Base-by-base conservation (phyloP, 441 rosid genomes). In the Erodium texanum region DNA sequence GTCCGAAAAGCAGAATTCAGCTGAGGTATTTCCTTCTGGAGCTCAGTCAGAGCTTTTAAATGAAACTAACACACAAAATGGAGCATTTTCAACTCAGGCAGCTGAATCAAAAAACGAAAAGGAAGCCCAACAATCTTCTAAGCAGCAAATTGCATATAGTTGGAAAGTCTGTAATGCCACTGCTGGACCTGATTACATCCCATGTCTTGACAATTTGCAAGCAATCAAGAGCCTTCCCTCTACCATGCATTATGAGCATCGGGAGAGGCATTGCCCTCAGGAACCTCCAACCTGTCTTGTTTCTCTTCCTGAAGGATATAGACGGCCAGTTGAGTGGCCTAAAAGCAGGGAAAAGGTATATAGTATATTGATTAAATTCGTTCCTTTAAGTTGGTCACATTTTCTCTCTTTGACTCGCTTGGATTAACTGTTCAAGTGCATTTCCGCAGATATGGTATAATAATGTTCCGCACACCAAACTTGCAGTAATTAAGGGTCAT, bases 201-300 rank as follows among this genome's bases (percentile, higher is more conserved):
- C 99, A 4, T 93, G 99, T 75, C 97, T 93, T 64, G 99, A 93
- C 76, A 93, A 93, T 76, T 78, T 43, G 81, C 70, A 81, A 79
- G 95, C 92, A 61, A 85, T 93, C 74, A 87, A 56, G 85, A 81
- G 72, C 74, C 97, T 93, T 52, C 78, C 24, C 54, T 66, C 80
- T 66, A 93, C 95, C 59, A 93, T 84, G 82, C 97, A 93, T 80
- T 93, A 93, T 65, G 95, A 93, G 74, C 99, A 91, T 78, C 82
- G 99, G 68, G 99, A 91, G 84, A 84, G 99, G 81, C 99, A 91
- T 76, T 91, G 99, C 66, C 99, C 96, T 12, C 84, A 82, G 64
- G 78, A 75, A 66, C 88, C 95, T 56, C 95, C 94, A 16, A 88
- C 92, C 66, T 93, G 99, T 71, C 89, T 93, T 27, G 97, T 91